These are phyloP conservation scores for Aspergillus fischeri DNA, from an alignment of 2,329 filamentous ascomycete species.

Conservation along the genomic window DNA sequence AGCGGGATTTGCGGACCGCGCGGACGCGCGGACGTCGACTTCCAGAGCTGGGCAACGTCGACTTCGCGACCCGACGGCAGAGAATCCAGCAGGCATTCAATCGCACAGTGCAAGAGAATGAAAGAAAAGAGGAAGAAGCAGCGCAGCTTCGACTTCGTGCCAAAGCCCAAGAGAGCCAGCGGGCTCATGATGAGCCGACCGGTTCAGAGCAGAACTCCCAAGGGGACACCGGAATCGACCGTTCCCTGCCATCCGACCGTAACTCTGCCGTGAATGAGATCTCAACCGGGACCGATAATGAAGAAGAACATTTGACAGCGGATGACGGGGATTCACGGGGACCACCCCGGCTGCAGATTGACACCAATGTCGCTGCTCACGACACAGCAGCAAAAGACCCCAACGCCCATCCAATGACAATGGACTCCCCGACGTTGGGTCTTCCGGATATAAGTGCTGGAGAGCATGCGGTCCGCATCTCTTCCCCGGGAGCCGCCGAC, in stretches of 20 bases:
- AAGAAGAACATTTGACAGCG: conserved; percentile 6
- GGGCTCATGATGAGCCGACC: conserved; percentile 36
- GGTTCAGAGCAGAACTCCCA: conserved; percentile 20
- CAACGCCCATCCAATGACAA: conserved; percentile 21
- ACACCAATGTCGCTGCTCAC: conserved; percentile 18
- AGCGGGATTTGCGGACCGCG: conserved; percentile 28
- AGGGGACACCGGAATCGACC: conserved; percentile 4
- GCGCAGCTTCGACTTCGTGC: conserved; percentile 46
- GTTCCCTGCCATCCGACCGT: conserved; percentile 12
- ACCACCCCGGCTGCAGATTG: conserved; percentile 24
- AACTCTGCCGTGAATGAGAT: conserved; percentile 23
- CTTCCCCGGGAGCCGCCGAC: conserved; percentile 1
- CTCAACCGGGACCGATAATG: conserved; percentile 8
- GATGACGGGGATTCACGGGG: conserved; percentile 5
- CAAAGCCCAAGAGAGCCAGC: conserved; percentile 45
- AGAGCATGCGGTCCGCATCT: conserved; percentile 3
- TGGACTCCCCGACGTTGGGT: conserved; percentile 45
- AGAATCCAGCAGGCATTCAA: conserved; percentile 82
- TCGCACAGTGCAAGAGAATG: conserved; percentile 70
- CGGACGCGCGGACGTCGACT: conserved; percentile 42
- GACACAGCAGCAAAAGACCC: conserved; percentile 3
- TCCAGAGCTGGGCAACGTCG: conserved; percentile 68
- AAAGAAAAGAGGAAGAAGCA: conserved; percentile 54
- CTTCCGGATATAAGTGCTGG: conserved; percentile 14
- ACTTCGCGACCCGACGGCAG: conserved; percentile 78